Evolutionary conservation across 106 monocot genomes (phyloP).

Genomic region (Amphibolis antarctica): DNA sequence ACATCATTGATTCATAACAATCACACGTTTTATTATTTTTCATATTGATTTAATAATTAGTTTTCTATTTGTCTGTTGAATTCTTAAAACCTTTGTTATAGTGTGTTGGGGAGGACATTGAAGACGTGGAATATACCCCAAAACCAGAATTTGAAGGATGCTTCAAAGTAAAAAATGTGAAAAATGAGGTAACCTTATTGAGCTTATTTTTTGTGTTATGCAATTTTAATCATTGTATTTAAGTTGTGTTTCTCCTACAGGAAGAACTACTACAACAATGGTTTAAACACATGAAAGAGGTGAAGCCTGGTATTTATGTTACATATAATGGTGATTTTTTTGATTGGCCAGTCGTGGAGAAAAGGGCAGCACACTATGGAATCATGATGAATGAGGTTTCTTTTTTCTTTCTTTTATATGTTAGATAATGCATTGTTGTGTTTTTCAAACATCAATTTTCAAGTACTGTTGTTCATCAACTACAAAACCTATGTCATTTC

Average conservation of each 20-base stretch:
- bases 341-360: conserved; percentile 98
- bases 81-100: conserved; percentile 15
- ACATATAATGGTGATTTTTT: conserved; percentile 99
- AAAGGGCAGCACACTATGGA: conserved; percentile 85
- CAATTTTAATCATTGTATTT: not conserved
- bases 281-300: conserved; percentile 88
- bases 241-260: conserved; percentile 22
- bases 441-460: not conserved
- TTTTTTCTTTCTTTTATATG: not conserved
- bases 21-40: too few species aligned
- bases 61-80: too few species aligned
- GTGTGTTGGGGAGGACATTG: conserved; percentile 96
- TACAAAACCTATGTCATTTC: too few species aligned
- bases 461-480: too few species aligned
- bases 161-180: conserved; percentile 81
- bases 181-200: conserved; percentile 59
- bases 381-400: conserved; percentile 81
- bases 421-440: not conserved
- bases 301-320: conserved; percentile 97
- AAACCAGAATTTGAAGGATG: conserved; percentile 97
- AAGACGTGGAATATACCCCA: conserved; percentile 95
- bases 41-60: too few species aligned
- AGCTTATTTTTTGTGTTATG: not conserved
- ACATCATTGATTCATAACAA: too few species aligned
- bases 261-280: conserved; percentile 74